A percentile compares a stretch with the other conserved stretches of the same genome.
These are phyloP conservation scores for Penicillium desertorum DNA, from an alignment of 495 filamentous ascomycete genomes.

Conservation along the genomic window DNA sequence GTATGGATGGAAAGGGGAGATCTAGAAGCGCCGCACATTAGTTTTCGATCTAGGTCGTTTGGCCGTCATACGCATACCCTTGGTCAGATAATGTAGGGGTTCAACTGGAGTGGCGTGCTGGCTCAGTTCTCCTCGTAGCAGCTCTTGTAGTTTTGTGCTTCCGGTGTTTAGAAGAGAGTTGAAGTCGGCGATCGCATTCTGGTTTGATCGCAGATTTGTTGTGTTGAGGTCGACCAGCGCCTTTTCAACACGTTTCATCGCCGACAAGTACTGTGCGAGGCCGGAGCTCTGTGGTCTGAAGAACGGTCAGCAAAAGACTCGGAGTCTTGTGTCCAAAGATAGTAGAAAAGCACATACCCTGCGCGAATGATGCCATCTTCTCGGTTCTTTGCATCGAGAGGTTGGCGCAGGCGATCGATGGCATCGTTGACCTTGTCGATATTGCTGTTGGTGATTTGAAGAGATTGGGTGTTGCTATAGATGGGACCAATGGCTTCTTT, in stretches of 20 bases:
- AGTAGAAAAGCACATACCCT: conserved; percentile 51
- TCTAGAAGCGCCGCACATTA: conserved; percentile 35
- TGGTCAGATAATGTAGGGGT: conserved; percentile 90
- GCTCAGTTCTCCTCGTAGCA: conserved; percentile 72
- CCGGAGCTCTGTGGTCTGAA: conserved; percentile 72
- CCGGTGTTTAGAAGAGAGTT: conserved; percentile 73
- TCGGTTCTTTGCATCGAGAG: conserved; percentile 79
- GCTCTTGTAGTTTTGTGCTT: conserved; percentile 74
- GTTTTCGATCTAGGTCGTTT: not conserved
- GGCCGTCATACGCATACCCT: conserved; percentile 47
- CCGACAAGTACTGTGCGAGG: conserved; percentile 80
- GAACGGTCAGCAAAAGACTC: conserved; percentile 19
- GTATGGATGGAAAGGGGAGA: conserved; percentile 65
- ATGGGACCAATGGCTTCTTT: conserved; percentile 90
- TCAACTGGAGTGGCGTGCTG: conserved; percentile 77
- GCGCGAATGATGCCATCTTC: conserved; percentile 89
- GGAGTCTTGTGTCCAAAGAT: not conserved
- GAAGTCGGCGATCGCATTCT: conserved; percentile 82
- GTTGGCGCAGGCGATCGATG: conserved; percentile 84
- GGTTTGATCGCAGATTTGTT: conserved; percentile 86
- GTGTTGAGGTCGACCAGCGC: conserved; percentile 76
- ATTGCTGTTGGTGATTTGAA: conserved; percentile 82
- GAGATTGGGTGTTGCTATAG: conserved; percentile 84
- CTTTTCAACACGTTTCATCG: conserved; percentile 82
- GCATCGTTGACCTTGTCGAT: conserved; percentile 82